Evolutionary conservation across 306 rosid genomes (phyloP), one percentile per base, ranked within the genome.

Genomic region (Ormosia semicastrata): DNA sequence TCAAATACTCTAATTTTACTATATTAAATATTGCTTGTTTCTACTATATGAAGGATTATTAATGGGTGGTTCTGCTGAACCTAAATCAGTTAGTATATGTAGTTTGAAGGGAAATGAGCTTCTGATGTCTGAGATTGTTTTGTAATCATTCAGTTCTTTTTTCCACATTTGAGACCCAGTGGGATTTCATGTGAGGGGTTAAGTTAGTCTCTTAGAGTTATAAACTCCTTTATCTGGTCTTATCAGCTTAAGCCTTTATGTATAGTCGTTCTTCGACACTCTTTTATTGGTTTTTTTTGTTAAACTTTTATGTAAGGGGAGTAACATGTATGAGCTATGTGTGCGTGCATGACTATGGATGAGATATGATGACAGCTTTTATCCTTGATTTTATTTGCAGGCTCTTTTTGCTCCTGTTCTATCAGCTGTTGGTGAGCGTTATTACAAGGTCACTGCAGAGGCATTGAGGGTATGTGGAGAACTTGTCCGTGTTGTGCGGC

Each of bases 391-490:
- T 39, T n/a, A 24, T 85, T 79, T 78, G 78, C 86, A 96, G 99
- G 97, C 91, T 84, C 97, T 96, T 85, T 96, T 98, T 79, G 90
- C 91, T 81, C 99, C 99, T 76, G 97, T 96, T 87, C 84, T 96
- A 73, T 91, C 98, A 66, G 98, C 99, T 79, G 94, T 96, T 67
- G 97, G 94, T 77, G 99, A 96, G 92, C 98, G 99, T 32, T 96
- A 96, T 86, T 96, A 96, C 87, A 96, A 96, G 91, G 99, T 96
- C 82, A 93, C 99, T 30, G 99, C 99, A 57, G 99, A 96, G 88
- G 99, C 99, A 43, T 88, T 96, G 76, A 91, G 98, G 84, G 99
- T 93, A 58, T 96, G 99, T 72, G 99, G 98, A 78, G 97, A 92
- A 81, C 98, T 96, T 47, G 97, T 96, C 47, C 92, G 92, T 66